A percentile compares a stretch with the other conserved stretches of the same genome.
phyloP scores from a whole-genome alignment of 208 protist genomes.

The Crithidia expoeki region DNA sequence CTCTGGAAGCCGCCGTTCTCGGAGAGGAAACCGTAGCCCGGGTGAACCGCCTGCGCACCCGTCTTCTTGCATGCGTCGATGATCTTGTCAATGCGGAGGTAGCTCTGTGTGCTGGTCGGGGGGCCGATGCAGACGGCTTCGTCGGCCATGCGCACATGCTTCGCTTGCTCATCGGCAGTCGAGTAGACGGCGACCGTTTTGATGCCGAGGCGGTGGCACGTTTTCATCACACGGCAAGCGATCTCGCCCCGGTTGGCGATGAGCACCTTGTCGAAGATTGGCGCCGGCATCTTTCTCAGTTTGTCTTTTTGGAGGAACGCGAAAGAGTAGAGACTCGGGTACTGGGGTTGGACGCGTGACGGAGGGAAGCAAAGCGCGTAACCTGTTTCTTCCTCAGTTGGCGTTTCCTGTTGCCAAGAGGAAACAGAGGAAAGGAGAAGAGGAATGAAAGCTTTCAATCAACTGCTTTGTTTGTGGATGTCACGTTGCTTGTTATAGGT shows the following conservation, averaged over 20 bases:
- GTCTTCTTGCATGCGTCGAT: slow-evolving; percentile 90
- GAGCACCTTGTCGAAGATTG: slow-evolving; percentile 93
- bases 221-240: slow-evolving; percentile 95
- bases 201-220: slow-evolving; percentile 93
- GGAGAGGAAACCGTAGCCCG: slow-evolving; percentile 98
- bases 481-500: slow-evolving; percentile 5
- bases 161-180: slow-evolving; percentile 90
- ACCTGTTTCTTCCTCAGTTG: not conserved
- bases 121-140: slow-evolving; percentile 78
- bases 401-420: not conserved
- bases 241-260: slow-evolving; percentile 99
- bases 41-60: slow-evolving; percentile 94
- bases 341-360: not conserved
- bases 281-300: slow-evolving; percentile 4
- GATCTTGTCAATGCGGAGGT: slow-evolving; percentile 93
- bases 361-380: not conserved
- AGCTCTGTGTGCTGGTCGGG: slow-evolving; percentile 72
- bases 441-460: slow-evolving; percentile 1
- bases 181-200: slow-evolving; percentile 96
- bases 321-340: not conserved
- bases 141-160: slow-evolving; percentile 92
- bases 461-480: not conserved
- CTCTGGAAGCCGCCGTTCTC: slow-evolving; percentile 94
- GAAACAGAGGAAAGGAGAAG: slow-evolving; percentile 11
- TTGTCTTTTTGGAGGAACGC: too few relatives aligned